Evolutionary conservation across 805 yeast species (phyloP), one percentile per base, ranked within the genome.

Genomic region (Candida bentonensis): DNA sequence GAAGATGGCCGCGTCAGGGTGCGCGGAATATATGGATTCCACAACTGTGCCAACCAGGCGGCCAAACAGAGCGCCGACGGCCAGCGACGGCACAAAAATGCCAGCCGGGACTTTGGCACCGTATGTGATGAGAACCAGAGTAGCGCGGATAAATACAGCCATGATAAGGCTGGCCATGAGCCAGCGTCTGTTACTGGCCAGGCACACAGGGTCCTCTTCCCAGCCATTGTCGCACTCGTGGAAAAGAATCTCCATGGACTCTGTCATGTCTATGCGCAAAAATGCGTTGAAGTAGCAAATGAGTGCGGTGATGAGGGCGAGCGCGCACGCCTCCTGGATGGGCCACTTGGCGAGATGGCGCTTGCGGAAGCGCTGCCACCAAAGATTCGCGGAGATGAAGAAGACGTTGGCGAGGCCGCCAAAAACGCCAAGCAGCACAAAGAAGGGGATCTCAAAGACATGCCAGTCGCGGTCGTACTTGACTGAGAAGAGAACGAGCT

Each of bases 31-130:
- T 15, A 71, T 48, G 22, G 64, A 57, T 53, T 85, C 82, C 15
- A 82, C 79, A 7, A 82, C 46, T 3, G 86, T 67, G 15, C 96
- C 95, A 3, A 89, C 55, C 0, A 87, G 79, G 44, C 96, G 70
- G 2, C 97, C 97, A 66, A 89, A 88, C 0, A 94, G 78, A 0
- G 96, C 95, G 21, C 97, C 97, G 2, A 88, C 84, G 0, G 96
- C 95, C 94, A 88, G 82, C 1, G 96, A 86, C 2, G 97, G 97
- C 17, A 88, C 96, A 64, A 88, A 88, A 4, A 88, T 87, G 21
- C 97, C 97, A 3, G 95, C 94, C 0, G 97, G 97, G 0, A 89
- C 88, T 61, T 82, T 86, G 49, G 87, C 79, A 2, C 96, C 96
- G 59, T 94, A 92, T 0, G 97, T 82, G 15, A 92, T 68, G 22